These are phyloP conservation scores for Neltuma alba DNA, from an alignment of 306 rosid species.

Conservation along the genomic window DNA sequence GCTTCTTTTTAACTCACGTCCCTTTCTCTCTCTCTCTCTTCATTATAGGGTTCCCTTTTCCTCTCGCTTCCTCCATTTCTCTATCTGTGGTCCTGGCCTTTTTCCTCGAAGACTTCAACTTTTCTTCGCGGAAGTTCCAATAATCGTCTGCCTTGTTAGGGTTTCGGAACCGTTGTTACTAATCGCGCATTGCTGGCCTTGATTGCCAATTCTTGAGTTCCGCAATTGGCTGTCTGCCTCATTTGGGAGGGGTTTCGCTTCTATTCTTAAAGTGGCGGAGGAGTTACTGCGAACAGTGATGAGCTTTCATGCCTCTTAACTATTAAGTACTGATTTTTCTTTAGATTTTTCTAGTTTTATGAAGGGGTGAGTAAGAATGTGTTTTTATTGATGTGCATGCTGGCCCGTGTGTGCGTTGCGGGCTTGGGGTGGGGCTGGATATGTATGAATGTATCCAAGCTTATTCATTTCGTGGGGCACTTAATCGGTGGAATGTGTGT, in stretches of 20 bases:
- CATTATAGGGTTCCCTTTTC: slow-evolving; percentile 16
- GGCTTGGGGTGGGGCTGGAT: slow-evolving; percentile 29
- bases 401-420: slow-evolving; percentile 1
- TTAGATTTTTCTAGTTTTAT: neutral
- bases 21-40: neutral
- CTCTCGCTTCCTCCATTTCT: neutral
- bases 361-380: slow-evolving; percentile 21
- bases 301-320: slow-evolving; percentile 26
- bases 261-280: neutral
- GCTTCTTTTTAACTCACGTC: slow-evolving; percentile 27
- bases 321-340: slow-evolving; percentile 30
- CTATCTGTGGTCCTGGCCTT: neutral
- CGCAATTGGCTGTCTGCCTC: slow-evolving; percentile 3
- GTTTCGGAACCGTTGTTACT: slow-evolving; percentile 29
- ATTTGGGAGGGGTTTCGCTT: slow-evolving; percentile 8
- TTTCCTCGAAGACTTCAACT: neutral
- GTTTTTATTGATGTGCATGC: slow-evolving; percentile 27
- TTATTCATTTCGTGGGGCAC: slow-evolving; percentile 28
- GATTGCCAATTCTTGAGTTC: slow-evolving; percentile 17
- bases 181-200: slow-evolving; percentile 26
- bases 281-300: slow-evolving; percentile 14
- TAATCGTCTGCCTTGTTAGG: slow-evolving; percentile 35
- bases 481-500: neutral
- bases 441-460: slow-evolving; percentile 5
- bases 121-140: slow-evolving; percentile 18